phyloP scores from a whole-genome alignment of 2,329 filamentous ascomycete species.

The Cladosporium halotolerans region DNA sequence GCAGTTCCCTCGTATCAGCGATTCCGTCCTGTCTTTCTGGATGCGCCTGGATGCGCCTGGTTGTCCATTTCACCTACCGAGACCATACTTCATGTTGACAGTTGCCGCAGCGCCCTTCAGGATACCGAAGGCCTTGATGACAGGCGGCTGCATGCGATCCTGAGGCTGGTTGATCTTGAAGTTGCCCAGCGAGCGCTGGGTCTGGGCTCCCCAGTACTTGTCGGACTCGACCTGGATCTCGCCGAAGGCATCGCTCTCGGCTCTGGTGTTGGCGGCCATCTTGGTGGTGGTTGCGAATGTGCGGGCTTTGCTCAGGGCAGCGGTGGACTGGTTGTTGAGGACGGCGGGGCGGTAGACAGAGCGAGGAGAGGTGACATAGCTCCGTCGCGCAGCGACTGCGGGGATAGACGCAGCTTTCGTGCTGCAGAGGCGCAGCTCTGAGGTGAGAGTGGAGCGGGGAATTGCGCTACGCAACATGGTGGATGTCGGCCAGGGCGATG shows the following conservation, averaged over 20 bases:
- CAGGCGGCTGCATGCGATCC: conserved; percentile 92
- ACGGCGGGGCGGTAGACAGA: background rate
- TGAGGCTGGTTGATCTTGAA: conserved; percentile 99
- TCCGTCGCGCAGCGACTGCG: background rate
- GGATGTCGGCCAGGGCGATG: background rate
- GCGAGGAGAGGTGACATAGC: background rate
- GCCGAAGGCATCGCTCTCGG: conserved; percentile 96
- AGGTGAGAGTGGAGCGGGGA: background rate
- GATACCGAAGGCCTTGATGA: conserved; percentile 91
- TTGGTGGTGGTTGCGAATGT: conserved; percentile 28
- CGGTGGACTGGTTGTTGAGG: background rate
- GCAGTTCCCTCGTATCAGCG: conserved; percentile 1
- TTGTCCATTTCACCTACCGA: conserved; percentile 50
- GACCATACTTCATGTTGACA: conserved; percentile 91
- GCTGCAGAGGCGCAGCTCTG: background rate
- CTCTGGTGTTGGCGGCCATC: conserved; percentile 52
- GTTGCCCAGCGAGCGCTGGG: conserved; percentile 90
- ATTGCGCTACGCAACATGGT: conserved; percentile 1
- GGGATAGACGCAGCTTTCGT: background rate
- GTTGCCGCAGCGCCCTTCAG: conserved; percentile 93
- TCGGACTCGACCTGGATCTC: conserved; percentile 85
- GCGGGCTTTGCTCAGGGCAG: conserved; percentile 10
- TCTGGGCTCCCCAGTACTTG: conserved; percentile 99
- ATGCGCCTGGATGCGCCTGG: background rate
- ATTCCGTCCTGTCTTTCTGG: background rate